phyloP scores from a whole-genome alignment of 805 yeast species.

The Kodamaea kakaduensis region DNA sequence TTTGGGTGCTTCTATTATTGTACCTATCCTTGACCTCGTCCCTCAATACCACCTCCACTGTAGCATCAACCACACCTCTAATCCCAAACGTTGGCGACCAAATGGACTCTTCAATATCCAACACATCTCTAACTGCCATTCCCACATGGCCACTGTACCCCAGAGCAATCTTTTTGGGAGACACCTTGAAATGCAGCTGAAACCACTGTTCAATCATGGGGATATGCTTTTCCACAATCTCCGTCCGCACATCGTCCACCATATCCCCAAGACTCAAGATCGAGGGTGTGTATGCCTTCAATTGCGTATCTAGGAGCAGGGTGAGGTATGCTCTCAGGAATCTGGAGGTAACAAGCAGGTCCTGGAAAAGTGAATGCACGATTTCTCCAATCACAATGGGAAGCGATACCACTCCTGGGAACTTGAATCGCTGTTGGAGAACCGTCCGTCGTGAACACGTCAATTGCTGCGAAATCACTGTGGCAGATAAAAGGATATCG shows the following conservation, averaged over 20 bases:
- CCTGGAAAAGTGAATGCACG: slow-evolving; percentile 72
- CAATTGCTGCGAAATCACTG: slow-evolving; percentile 72
- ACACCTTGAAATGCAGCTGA: slow-evolving; percentile 36
- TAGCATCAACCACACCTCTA: slow-evolving; percentile 86
- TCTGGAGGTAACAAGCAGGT: slow-evolving; percentile 39
- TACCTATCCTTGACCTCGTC: slow-evolving; percentile 1
- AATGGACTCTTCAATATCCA: slow-evolving; percentile 86
- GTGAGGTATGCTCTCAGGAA: slow-evolving; percentile 39
- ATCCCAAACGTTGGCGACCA: slow-evolving; percentile 91
- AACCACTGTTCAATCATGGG: slow-evolving; percentile 54
- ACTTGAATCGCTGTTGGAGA: slow-evolving; percentile 49
- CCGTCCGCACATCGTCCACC: slow-evolving; percentile 38
- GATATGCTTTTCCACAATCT: slow-evolving; percentile 42
- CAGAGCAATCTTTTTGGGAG: slow-evolving; percentile 8
- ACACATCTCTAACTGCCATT: slow-evolving; percentile 48
- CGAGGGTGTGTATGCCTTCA: slow-evolving; percentile 43
- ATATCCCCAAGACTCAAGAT: slow-evolving; percentile 56
- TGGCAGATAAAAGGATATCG: slow-evolving; percentile 76
- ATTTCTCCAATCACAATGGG: slow-evolving; percentile 77
- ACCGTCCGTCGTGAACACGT: slow-evolving; percentile 71
- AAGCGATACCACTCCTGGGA: slow-evolving; percentile 61
- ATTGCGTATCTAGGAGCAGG: slow-evolving; percentile 33
- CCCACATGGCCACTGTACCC: slow-evolving; percentile 7
- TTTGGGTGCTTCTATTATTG: no score
- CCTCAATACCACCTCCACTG: slow-evolving; percentile 44